phyloP scores from a whole-genome alignment of 352 stramenopile species.

The Plasmopara viticola region DNA sequence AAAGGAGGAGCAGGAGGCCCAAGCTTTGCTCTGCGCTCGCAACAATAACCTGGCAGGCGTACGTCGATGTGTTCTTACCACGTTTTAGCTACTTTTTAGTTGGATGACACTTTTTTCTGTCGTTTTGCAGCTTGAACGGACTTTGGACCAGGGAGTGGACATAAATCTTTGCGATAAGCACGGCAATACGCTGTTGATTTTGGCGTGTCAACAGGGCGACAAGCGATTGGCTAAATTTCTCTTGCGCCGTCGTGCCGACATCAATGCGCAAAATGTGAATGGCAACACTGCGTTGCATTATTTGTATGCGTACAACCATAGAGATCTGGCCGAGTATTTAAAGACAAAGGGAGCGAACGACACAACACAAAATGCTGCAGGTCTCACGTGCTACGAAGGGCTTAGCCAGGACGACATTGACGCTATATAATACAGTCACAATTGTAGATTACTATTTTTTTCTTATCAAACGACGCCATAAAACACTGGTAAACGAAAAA shows the following conservation, averaged over 20 bases:
- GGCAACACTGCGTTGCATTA: conserved; percentile 96
- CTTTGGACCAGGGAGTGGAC: conserved; percentile 85
- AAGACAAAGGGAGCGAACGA: conserved; percentile 91
- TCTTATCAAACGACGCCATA: no score
- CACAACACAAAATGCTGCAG: conserved; percentile 85
- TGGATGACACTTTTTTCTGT: conserved; percentile 11
- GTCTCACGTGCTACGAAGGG: conserved; percentile 94
- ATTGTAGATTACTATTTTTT: no score
- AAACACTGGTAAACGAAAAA: no score
- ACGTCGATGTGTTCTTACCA: conserved; percentile 9
- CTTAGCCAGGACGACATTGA: conserved; percentile 50
- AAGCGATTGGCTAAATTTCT: conserved; percentile 95
- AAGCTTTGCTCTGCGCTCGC: conserved; percentile 55
- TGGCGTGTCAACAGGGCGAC: conserved; percentile 92
- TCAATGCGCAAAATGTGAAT: conserved; percentile 92
- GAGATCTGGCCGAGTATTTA: conserved; percentile 90
- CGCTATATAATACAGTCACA: conserved; percentile 17
- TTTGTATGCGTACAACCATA: conserved; percentile 91
- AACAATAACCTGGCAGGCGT: conserved; percentile 81
- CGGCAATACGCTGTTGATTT: conserved; percentile 93
- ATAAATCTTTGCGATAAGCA: conserved; percentile 90
- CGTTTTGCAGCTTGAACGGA: conserved; percentile 64
- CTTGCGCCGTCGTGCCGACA: conserved; percentile 86
- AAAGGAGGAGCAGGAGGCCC: conserved; percentile 42
- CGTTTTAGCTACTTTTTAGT: not conserved